Evolutionary conservation across 1,284 basidiomycete genomes (phyloP).

Genomic region (Cutaneotrichosporon dermatis): DNA sequence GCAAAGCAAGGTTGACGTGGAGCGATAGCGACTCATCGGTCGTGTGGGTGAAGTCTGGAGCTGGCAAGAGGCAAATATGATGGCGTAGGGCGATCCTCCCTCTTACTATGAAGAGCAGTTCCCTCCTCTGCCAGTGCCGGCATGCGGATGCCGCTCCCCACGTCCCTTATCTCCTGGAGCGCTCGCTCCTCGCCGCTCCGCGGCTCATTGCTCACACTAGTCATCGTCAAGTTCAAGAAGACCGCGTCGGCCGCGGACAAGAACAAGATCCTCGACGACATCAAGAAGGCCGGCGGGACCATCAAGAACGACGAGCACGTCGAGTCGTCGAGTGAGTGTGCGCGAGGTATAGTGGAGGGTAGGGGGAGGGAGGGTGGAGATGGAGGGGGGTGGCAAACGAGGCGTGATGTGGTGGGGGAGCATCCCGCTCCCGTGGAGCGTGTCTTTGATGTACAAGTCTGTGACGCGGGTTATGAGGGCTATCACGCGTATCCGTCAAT

Average conservation of each 20-base stretch:
- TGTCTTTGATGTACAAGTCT: no score
- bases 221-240: conserved; percentile 43
- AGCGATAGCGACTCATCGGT: no score
- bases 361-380: no score
- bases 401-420: neutral
- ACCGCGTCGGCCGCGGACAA: conserved; percentile 30
- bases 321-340: conserved; percentile 35
- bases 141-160: neutral
- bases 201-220: conserved; percentile 15
- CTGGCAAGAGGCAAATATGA: no score
- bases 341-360: no score
- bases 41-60: no score
- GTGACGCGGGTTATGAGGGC: no score
- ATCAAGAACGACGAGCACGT: conserved; percentile 34
- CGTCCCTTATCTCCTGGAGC: no score
- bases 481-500: no score
- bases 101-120: no score
- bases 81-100: neutral
- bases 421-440: no score
- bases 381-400: neutral
- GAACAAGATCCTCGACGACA: conserved; percentile 26
- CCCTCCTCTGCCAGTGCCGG: neutral
- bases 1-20: no score
- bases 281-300: conserved; percentile 32
- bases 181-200: neutral